phyloP scores from a whole-genome alignment of 2,329 filamentous ascomycete genomes.

The Pseudopithomyces maydicus region DNA sequence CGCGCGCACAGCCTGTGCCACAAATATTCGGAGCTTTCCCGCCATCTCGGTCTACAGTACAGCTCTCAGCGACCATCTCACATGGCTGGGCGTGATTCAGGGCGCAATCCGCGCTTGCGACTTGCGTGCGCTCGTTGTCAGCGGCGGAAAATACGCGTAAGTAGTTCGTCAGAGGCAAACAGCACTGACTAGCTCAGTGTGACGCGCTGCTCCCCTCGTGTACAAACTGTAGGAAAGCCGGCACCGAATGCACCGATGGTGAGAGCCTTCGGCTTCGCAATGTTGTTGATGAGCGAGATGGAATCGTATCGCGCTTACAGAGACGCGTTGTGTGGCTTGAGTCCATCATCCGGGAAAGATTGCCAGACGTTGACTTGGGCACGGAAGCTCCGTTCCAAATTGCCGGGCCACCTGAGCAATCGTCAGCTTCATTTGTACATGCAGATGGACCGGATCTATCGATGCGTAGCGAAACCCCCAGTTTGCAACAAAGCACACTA shows the following conservation, averaged over 20 bases:
- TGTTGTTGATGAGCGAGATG: neutral
- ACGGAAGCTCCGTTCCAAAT: neutral
- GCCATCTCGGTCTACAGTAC: neutral
- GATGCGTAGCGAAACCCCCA: neutral
- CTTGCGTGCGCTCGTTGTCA: slow-evolving; percentile 20
- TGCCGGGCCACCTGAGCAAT: neutral
- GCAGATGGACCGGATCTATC: neutral
- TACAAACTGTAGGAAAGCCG: slow-evolving; percentile 16
- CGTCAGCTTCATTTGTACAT: neutral
- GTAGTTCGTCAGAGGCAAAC: neutral
- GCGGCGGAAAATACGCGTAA: slow-evolving; percentile 19
- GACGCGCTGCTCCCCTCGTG: slow-evolving; percentile 17
- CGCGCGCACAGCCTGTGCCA: neutral
- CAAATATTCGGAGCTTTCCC: slow-evolving; percentile 1
- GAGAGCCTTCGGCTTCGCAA: slow-evolving; percentile 15
- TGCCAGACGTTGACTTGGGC: slow-evolving; percentile 15
- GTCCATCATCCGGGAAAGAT: slow-evolving; percentile 15
- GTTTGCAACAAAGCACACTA: neutral
- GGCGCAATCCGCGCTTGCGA: slow-evolving; percentile 14
- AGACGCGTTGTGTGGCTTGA: slow-evolving; percentile 17
- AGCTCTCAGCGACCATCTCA: neutral
- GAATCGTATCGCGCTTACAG: slow-evolving; percentile 1
- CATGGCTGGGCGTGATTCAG: neutral
- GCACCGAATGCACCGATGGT: slow-evolving; percentile 15
- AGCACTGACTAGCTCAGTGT: slow-evolving; percentile 9